These are phyloP conservation scores for Pseudogymnoascus sp. DNA, from an alignment of 2,329 filamentous ascomycete genomes.

Conservation along the genomic window DNA sequence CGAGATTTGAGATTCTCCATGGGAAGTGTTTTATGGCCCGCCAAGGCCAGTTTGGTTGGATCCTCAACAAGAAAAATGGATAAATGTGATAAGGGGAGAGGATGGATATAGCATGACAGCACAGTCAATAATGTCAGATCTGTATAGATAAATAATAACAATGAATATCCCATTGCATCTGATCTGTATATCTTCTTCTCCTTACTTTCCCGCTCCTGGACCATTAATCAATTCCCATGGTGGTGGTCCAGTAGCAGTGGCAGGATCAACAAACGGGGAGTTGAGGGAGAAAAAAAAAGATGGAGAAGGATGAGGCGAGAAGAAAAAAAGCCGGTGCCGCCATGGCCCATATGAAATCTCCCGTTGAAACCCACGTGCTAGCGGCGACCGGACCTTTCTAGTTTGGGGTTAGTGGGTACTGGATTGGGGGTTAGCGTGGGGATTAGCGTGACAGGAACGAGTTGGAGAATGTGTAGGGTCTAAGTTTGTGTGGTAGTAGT, in stretches of 20 bases:
- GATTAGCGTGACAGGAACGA: not conserved
- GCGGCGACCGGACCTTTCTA: not conserved
- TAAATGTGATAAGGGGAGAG: too few relatives aligned
- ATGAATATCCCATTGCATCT: not conserved
- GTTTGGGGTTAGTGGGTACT: not conserved
- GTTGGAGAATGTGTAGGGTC: not conserved
- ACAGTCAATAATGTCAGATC: not conserved
- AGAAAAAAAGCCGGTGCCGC: slow-evolving; percentile 1
- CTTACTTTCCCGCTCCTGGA: not conserved
- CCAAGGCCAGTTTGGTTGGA: slow-evolving; percentile 3
- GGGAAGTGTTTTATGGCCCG: not conserved
- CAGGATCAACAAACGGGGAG: not conserved
- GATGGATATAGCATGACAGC: too few relatives aligned
- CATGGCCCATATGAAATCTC: slow-evolving; percentile 8
- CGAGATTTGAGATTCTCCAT: slow-evolving; percentile 2
- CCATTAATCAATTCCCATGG: not conserved
- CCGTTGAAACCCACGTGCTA: slow-evolving; percentile 6
- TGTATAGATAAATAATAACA: not conserved
- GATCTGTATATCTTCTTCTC: not conserved
- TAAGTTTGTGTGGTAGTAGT: not conserved
- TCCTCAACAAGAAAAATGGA: slow-evolving; percentile 6
- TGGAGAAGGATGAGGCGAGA: slow-evolving; percentile 4
- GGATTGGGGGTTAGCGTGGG: not conserved
- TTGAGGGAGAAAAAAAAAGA: not conserved
- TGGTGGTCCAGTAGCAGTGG: not conserved